phyloP scores from a whole-genome alignment of 768 basidiomycete genomes.

The Lactarius hatsudake region DNA sequence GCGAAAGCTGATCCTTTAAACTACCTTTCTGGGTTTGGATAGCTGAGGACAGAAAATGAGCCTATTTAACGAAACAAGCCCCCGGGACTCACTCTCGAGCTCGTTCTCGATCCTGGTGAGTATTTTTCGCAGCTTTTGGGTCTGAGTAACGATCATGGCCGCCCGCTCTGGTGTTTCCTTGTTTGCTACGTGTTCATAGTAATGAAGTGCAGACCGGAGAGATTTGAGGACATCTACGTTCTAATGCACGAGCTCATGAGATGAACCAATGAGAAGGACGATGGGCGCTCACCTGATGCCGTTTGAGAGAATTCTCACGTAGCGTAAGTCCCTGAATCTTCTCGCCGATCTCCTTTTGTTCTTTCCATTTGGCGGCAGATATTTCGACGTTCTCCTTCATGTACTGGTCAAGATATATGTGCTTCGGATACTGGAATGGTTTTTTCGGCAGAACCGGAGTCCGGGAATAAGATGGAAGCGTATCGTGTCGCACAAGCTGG shows the following conservation, averaged over 20 bases:
- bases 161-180: constrained; percentile 48
- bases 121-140: constrained; percentile 50
- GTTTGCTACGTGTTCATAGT: constrained; percentile 66
- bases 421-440: constrained; percentile 57
- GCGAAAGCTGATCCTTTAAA: constrained; percentile 44
- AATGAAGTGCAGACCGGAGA: constrained; percentile 59
- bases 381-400: constrained; percentile 53
- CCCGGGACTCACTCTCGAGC: constrained; percentile 46
- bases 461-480: constrained; percentile 27
- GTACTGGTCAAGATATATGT: constrained; percentile 72
- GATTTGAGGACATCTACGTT: constrained; percentile 61
- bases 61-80: neutral
- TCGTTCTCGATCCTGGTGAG: constrained; percentile 51
- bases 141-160: constrained; percentile 42
- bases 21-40: constrained; percentile 49
- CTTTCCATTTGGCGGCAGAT: constrained; percentile 37
- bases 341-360: constrained; percentile 41
- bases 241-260: constrained; percentile 36
- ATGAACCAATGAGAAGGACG: neutral
- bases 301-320: constrained; percentile 48
- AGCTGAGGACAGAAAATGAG: constrained; percentile 37
- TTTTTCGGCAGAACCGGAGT: constrained; percentile 26
- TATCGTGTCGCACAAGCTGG: constrained; percentile 39
- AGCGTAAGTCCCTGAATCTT: constrained; percentile 48
- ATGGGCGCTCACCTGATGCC: constrained; percentile 47